Conservation (phyloP, 2,329 filamentous ascomycete species). For the Penicillium sp. region DNA sequence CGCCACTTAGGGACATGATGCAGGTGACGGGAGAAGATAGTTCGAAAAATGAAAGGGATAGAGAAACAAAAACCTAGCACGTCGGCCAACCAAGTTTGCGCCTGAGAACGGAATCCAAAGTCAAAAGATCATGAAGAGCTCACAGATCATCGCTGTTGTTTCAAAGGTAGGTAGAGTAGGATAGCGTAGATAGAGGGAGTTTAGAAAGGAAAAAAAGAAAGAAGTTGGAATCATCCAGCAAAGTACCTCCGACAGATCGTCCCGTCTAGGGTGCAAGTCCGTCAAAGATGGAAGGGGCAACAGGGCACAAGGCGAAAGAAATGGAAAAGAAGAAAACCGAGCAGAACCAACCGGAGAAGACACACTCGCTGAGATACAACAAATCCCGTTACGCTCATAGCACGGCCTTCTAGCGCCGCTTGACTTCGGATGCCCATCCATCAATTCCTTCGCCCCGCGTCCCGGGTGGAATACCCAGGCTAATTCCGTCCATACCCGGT, state of each 20-base stretch:
- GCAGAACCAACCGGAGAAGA: neutral
- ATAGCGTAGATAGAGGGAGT: neutral
- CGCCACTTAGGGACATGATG: neutral
- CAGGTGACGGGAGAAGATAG: neutral
- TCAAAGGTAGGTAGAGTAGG: neutral
- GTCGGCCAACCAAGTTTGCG: constrained; percentile 31
- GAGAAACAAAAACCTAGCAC: constrained; percentile 11
- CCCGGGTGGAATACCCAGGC: constrained; percentile 75
- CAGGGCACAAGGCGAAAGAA: constrained; percentile 4
- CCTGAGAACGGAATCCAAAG: constrained; percentile 22
- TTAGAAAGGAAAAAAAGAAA: neutral
- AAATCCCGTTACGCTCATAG: constrained; percentile 6
- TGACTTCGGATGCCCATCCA: constrained; percentile 87
- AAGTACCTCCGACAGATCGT: constrained; percentile 13
- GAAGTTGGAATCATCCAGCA: neutral
- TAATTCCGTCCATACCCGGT: constrained; percentile 81
- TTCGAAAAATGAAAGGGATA: constrained; percentile 9
- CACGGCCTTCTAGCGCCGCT: constrained; percentile 64
- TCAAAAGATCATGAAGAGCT: constrained; percentile 34
- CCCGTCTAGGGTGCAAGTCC: constrained; percentile 20
- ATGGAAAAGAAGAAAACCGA: constrained; percentile 2
- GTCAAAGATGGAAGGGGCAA: constrained; percentile 7
- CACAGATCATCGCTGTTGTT: constrained; percentile 23
- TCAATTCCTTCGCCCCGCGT: constrained; percentile 90
- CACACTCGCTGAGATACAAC: constrained; percentile 17